Base-by-base conservation (phyloP, 371 early-diverging fungal species). In the Lichtheimia hyalospora region DNA sequence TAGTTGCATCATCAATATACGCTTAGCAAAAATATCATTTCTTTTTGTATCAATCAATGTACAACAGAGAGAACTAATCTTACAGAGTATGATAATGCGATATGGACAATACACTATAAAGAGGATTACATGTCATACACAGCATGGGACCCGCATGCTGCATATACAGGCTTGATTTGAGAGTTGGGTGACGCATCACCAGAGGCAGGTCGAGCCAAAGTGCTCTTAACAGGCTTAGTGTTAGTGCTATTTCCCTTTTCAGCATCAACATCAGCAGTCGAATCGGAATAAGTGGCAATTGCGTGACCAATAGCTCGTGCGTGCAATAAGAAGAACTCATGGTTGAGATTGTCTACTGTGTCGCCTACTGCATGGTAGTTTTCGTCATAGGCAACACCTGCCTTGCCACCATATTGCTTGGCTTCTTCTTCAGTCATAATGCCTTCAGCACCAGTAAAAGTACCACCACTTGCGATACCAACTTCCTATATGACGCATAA, bases 391-490 rank as follows among this genome's bases (percentile, higher is more conserved):
- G 85, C 79, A 2, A 83, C 82, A 51, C 85, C 82, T 1, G 89
- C 86, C 53, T 88, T 57, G 5, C 92, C 92, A 27, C 92, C 90
- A 60, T 85, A 88, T 40, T 61, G 57, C 14, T 56, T 66, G 5
- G 82, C 81, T 60, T 85, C 67, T 24, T 79, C 75, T 27, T 63
- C 73, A 1, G 84, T 83, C 77, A 90, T 91, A 54, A 77, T 59
- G 46, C 79, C 83, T 25, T 83, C 78, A 5, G 85, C 88, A 16
- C 92, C 92, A 1, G 89, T 87, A 44, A 84, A 68, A 50, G 88
- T 60, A 39, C 90, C 90, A 49, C 89, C 88, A 25, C 81, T 66
- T 8, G 85, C 81, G 46, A 86, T 64, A 46, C 81, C 83, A 15
- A 48, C 65, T n/a, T 48, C 60, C 54, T 50, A 60, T 24, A 24